Conservation (phyloP, 768 basidiomycete species). For the Baorangia bicolor region DNA sequence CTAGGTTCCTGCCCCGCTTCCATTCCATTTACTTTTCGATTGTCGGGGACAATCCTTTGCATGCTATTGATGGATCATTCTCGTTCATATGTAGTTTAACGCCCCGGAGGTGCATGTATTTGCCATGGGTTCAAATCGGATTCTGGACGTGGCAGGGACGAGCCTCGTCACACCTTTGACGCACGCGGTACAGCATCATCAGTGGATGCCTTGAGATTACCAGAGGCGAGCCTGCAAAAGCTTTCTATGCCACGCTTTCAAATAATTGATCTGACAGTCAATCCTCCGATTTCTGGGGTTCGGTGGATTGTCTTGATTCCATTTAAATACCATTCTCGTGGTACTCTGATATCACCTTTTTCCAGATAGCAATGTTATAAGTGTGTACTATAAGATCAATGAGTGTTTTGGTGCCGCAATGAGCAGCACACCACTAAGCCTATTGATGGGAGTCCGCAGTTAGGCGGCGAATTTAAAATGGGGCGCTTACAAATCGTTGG, state of each 20-base stretch:
- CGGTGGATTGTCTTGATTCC: not conserved
- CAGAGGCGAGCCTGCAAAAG: no score
- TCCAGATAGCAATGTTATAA: not conserved
- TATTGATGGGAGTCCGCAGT: no score
- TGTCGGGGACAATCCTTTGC: not conserved
- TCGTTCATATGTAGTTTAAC: constrained; percentile 6
- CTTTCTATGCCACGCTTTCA: no score
- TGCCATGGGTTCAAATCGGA: not conserved
- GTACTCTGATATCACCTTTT: no score
- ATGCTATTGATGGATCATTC: not conserved
- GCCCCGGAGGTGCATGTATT: not conserved
- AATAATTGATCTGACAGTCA: not conserved
- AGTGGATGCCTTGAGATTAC: no score
- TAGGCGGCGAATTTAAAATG: no score
- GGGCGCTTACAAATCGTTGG: no score
- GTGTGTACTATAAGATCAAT: not conserved
- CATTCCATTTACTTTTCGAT: not conserved
- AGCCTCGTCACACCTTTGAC: no score
- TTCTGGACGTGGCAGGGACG: not conserved
- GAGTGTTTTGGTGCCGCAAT: not conserved
- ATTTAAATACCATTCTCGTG: not conserved
- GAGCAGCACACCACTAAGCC: not conserved
- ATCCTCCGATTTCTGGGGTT: not conserved
- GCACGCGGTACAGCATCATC: no score
- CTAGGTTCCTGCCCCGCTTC: not conserved